These are phyloP conservation scores for Nymphaea thermarum DNA, from an alignment of 164 flowering plant genomes.

Conservation along the genomic window DNA sequence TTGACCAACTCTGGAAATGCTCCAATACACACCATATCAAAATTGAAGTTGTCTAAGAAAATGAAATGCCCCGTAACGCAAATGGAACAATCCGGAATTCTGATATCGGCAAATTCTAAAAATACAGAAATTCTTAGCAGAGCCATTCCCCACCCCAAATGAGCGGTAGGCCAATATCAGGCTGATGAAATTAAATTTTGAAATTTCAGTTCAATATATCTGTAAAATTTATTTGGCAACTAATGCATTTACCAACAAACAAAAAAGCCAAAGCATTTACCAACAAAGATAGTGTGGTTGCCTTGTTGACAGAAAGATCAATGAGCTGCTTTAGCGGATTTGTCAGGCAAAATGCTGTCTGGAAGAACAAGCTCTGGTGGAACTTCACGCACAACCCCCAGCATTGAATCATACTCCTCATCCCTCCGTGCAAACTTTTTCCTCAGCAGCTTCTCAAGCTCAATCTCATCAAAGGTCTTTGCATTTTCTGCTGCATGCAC, in stretches of 20 bases:
- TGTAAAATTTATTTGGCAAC: background rate
- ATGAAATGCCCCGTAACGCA: background rate
- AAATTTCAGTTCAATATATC: background rate
- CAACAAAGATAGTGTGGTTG: background rate
- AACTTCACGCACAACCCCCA: constrained; percentile 69
- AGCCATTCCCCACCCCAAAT: background rate
- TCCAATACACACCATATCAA: too few species aligned
- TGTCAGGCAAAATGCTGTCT: constrained; percentile 50
- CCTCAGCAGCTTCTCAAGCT: constrained; percentile 74
- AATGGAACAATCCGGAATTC: background rate
- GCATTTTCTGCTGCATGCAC: constrained; percentile 92
- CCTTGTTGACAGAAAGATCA: background rate
- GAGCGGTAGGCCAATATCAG: background rate
- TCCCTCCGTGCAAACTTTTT: constrained; percentile 76
- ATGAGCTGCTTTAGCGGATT: constrained; percentile 10
- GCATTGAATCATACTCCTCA: constrained; percentile 84
- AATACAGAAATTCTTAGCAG: background rate
- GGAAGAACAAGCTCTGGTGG: constrained; percentile 75
- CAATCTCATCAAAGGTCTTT: constrained; percentile 77
- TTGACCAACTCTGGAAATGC: too few species aligned
- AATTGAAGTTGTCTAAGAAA: too few species aligned
- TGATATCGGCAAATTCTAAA: background rate
- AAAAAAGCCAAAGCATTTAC: background rate
- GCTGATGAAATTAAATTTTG: background rate
- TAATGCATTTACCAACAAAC: background rate